These are phyloP conservation scores for Pseudocohnilembus persalinus DNA, from an alignment of 169 alveolate genomes.

Conservation along the genomic window DNA sequence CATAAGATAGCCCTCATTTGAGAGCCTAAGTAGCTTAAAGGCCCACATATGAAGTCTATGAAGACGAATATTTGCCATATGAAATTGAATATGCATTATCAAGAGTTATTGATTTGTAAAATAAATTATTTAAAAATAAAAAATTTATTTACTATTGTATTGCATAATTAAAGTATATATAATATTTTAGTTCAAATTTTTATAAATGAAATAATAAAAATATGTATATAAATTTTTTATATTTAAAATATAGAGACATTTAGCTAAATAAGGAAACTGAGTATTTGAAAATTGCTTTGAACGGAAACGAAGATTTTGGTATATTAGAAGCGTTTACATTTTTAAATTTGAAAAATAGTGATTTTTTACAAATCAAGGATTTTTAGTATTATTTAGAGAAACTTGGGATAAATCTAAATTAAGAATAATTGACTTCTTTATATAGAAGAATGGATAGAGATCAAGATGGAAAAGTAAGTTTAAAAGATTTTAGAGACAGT, in stretches of 20 bases:
- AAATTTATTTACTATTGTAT: too few relatives aligned
- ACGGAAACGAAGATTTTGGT: background rate
- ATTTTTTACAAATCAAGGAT: background rate
- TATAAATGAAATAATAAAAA: too few relatives aligned
- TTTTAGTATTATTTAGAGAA: background rate
- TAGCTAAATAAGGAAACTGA: background rate
- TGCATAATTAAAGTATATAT: too few relatives aligned
- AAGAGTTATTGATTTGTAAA: conserved; percentile 5
- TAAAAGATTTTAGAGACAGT: background rate
- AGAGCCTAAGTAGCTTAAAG: conserved; percentile 9
- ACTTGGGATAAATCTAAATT: too few relatives aligned
- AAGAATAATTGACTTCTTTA: too few relatives aligned
- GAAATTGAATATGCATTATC: conserved; percentile 14
- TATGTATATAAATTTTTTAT: too few relatives aligned
- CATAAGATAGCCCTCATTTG: conserved; percentile 1
- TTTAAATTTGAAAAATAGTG: background rate
- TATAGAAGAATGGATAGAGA: background rate
- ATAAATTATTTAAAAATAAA: too few relatives aligned
- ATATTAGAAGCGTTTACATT: background rate
- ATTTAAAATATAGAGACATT: background rate
- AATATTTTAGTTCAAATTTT: too few relatives aligned
- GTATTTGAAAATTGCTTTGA: background rate
- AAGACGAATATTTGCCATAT: conserved; percentile 8
- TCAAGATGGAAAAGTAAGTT: background rate
- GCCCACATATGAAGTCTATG: conserved; percentile 6